A percentile compares a stretch with the other conserved stretches of the same genome.
These are phyloP conservation scores for Rossbeevera mucosa DNA, from an alignment of 768 basidiomycete genomes.

Conservation along the genomic window DNA sequence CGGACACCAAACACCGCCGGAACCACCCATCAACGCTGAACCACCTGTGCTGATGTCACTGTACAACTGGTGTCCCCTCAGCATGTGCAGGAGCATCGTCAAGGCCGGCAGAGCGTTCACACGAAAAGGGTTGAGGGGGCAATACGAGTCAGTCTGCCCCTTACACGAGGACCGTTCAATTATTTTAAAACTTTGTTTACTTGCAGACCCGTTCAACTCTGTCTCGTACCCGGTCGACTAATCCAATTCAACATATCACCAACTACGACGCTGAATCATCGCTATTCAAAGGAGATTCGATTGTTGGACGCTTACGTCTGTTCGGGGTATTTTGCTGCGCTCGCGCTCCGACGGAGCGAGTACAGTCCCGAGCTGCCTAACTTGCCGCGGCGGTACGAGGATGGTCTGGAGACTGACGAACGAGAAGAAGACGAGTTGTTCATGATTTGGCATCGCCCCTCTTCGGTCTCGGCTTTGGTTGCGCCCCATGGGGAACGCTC, in stretches of 20 bases:
- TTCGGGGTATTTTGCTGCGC: conserved; percentile 81
- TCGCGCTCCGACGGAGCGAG: conserved; percentile 59
- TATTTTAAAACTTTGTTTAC: neutral
- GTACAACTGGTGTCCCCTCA: conserved; percentile 86
- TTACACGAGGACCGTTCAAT: neutral
- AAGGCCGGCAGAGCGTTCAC: conserved; percentile 72
- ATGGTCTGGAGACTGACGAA: conserved; percentile 87
- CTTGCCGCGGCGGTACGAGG: conserved; percentile 74
- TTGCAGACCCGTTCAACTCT: conserved; percentile 60
- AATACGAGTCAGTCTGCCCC: conserved; percentile 62
- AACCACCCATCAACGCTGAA: conserved; percentile 49
- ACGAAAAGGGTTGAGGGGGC: conserved; percentile 64
- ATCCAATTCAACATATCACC: conserved; percentile 66
- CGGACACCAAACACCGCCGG: conserved; percentile 43
- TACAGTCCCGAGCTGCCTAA: conserved; percentile 49
- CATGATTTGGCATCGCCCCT: conserved; percentile 65
- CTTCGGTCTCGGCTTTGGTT: conserved; percentile 12
- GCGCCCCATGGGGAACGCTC: conserved; percentile 3
- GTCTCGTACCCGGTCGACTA: conserved; percentile 72
- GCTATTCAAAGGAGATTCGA: conserved; percentile 50
- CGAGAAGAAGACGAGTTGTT: conserved; percentile 85
- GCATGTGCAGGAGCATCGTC: conserved; percentile 71
- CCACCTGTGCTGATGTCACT: conserved; percentile 57
- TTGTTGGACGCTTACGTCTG: conserved; percentile 76
- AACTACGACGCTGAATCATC: conserved; percentile 51